Conservation (phyloP, 495 filamentous ascomycete genomes). For the Aspergillus coremiiformis region DNA sequence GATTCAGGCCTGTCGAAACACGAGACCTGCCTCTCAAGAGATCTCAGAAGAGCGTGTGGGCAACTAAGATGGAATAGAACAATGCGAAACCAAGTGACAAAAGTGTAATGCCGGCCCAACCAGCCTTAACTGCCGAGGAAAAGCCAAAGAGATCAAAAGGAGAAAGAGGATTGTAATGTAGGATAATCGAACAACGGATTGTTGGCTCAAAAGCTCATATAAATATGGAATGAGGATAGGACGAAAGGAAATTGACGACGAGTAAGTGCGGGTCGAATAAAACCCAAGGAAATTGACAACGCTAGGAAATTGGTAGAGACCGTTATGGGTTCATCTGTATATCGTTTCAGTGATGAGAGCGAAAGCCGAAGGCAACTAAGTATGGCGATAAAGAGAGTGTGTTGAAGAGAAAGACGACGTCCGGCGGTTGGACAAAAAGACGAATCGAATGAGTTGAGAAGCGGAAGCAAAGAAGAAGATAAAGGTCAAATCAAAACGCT, state of each 20-base stretch:
- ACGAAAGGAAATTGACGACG: constrained; percentile 47
- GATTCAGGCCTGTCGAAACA: too few species aligned
- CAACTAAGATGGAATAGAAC: constrained; percentile 21
- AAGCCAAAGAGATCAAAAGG: constrained; percentile 11
- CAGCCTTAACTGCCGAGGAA: constrained; percentile 24
- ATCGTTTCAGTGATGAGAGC: constrained; percentile 41
- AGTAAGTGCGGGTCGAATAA: constrained; percentile 33
- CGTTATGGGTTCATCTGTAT: constrained; percentile 63
- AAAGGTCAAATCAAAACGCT: constrained; percentile 37
- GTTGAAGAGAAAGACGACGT: constrained; percentile 34
- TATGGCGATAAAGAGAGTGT: constrained; percentile 22
- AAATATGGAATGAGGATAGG: constrained; percentile 49
- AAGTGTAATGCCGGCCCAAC: constrained; percentile 33
- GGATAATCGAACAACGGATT: constrained; percentile 46
- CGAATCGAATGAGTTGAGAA: not conserved
- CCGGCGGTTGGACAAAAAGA: constrained; percentile 8
- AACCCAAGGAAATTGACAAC: constrained; percentile 40
- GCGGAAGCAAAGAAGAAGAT: constrained; percentile 19
- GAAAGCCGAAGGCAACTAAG: constrained; percentile 30
- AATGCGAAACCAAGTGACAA: constrained; percentile 28
- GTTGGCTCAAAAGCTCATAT: constrained; percentile 63
- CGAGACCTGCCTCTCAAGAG: not conserved
- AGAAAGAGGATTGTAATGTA: constrained; percentile 6
- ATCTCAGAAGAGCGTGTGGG: constrained; percentile 8
- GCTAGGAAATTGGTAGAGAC: constrained; percentile 47